A percentile compares a stretch with the other conserved stretches of the same genome.
Conservation (phyloP, 768 basidiomycete genomes). For the Cystofilobasidium capitatum region DNA sequence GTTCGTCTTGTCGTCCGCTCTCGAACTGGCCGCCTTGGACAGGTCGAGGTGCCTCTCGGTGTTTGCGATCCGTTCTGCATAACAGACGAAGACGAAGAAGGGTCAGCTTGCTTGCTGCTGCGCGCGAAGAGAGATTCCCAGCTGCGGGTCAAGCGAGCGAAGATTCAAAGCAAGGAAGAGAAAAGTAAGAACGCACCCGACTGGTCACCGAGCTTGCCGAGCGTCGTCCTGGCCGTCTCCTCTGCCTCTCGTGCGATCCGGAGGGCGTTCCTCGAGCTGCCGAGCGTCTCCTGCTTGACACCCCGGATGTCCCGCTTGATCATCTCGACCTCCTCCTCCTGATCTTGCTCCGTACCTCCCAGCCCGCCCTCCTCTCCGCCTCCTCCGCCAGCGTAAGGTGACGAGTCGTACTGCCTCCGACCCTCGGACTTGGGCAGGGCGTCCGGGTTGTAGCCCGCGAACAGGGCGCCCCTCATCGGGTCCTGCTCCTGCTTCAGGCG, state of each 20-base stretch:
- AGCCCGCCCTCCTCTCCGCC: constrained; percentile 30
- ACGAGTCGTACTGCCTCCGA: constrained; percentile 31
- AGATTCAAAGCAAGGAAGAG: constrained; percentile 3
- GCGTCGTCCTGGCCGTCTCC: constrained; percentile 80
- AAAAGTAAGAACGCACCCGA: constrained; percentile 57
- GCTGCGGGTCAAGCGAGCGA: neutral
- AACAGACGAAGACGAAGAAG: neutral
- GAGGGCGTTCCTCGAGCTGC: constrained; percentile 76
- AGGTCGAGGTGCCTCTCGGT: constrained; percentile 92
- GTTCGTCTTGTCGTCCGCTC: constrained; percentile 85
- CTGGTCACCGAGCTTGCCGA: constrained; percentile 76
- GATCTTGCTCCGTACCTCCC: constrained; percentile 31
- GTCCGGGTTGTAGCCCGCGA: constrained; percentile 26
- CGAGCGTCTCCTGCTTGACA: constrained; percentile 83
- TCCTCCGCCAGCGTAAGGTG: constrained; percentile 10
- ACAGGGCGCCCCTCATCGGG: constrained; percentile 17
- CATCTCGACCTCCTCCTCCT: constrained; percentile 57
- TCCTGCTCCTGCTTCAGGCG: constrained; percentile 10
- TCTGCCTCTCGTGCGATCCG: constrained; percentile 91
- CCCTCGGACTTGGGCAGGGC: constrained; percentile 31
- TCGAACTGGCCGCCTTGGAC: constrained; percentile 71
- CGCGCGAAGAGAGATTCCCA: constrained; percentile 36
- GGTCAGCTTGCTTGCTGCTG: constrained; percentile 47
- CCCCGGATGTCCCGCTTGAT: constrained; percentile 86
- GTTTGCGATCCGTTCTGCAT: constrained; percentile 56